Conservation (phyloP, 1,139 yeast species). For the Taphrina wiesneri region DNA sequence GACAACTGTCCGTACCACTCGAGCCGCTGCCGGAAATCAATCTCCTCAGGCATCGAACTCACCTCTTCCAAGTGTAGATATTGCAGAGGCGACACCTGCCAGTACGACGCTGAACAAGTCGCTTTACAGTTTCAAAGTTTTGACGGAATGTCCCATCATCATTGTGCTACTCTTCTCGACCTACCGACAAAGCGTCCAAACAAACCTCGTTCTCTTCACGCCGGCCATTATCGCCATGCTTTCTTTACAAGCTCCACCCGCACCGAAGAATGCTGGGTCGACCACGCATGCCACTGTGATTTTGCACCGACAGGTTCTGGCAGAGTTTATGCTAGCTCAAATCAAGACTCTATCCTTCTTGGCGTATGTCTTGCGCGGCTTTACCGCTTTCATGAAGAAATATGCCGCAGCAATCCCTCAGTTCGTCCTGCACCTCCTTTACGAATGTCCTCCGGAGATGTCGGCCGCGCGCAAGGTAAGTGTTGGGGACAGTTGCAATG, state of each 20-base stretch:
- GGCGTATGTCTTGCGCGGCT: constrained; percentile 89
- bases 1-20: not conserved
- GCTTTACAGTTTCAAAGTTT: constrained; percentile 79
- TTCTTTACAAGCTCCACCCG: constrained; percentile 75
- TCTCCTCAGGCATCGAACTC: constrained; percentile 45
- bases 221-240: constrained; percentile 80
- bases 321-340: constrained; percentile 91
- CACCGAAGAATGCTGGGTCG: constrained; percentile 62
- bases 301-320: constrained; percentile 62
- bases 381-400: constrained; percentile 63
- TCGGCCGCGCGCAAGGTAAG: constrained; percentile 74
- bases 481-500: too few relatives aligned
- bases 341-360: constrained; percentile 94
- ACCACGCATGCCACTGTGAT: constrained; percentile 38
- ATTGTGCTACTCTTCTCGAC: constrained; percentile 90
- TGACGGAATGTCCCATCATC: constrained; percentile 96
- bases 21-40: constrained; percentile 4
- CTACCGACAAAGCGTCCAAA: constrained; percentile 70
- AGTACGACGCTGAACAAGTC: constrained; percentile 52
- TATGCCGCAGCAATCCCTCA: constrained; percentile 78
- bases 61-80: constrained; percentile 48
- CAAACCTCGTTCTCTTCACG: constrained; percentile 72
- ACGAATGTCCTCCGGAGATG: constrained; percentile 95
- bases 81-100: constrained; percentile 48
- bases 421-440: constrained; percentile 76